Evolutionary conservation across 352 stramenopile species (phyloP).

Genomic region (Phytophthora sojae): DNA sequence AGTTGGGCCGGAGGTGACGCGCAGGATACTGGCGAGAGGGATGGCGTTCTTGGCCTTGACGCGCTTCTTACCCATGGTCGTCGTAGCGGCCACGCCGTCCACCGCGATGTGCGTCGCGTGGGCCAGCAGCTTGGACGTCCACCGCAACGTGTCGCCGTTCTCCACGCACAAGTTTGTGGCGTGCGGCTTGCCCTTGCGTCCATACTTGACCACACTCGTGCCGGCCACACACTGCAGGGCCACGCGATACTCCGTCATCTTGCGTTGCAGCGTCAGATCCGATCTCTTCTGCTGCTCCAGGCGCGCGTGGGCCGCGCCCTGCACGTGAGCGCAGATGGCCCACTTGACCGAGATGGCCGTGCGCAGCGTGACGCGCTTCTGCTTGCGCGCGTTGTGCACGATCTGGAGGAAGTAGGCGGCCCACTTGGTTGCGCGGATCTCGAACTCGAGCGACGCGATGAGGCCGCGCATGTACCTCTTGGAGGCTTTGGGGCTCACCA

Average conservation of each 20-base stretch:
- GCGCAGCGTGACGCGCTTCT: constrained; percentile 35
- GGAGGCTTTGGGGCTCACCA: constrained; percentile 32
- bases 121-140: constrained; percentile 78
- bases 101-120: constrained; percentile 43
- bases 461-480: constrained; percentile 47
- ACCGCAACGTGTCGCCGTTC: constrained; percentile 81
- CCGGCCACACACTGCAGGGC: constrained; percentile 82
- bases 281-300: constrained; percentile 49
- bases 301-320: constrained; percentile 51
- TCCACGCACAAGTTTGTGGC: constrained; percentile 76
- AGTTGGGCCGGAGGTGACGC: constrained; percentile 58
- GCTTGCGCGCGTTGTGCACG: constrained; percentile 44
- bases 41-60: constrained; percentile 70
- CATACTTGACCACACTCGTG: constrained; percentile 79
- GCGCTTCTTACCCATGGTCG: constrained; percentile 56
- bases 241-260: constrained; percentile 88
- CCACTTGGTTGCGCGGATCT: constrained; percentile 84
- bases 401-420: constrained; percentile 79
- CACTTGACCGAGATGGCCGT: constrained; percentile 68
- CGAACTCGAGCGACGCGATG: constrained; percentile 67
- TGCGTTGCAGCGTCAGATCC: constrained; percentile 68
- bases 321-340: constrained; percentile 66
- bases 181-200: constrained; percentile 83
- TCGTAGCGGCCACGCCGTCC: constrained; percentile 39
- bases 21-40: constrained; percentile 61